Evolutionary conservation across 768 basidiomycete genomes (phyloP), one percentile per base, ranked within the genome.

Genomic region (Multifurca ochricompacta): DNA sequence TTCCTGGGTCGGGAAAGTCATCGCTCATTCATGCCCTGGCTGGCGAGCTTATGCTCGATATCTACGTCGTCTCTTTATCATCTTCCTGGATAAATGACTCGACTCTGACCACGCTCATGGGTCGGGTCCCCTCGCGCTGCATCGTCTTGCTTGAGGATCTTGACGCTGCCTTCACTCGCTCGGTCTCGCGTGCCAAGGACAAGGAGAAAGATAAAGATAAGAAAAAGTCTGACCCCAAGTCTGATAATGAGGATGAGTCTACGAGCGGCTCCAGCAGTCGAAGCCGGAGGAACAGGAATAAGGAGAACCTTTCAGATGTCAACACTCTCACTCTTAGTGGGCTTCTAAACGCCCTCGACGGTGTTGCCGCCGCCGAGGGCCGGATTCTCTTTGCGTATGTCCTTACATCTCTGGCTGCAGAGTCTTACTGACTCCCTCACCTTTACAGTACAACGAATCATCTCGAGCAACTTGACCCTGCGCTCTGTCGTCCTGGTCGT

Each of bases 121-220:
- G 89, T 27, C 81, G 85, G 34, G 89, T 93, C 5, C 89, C 91
- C 3, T 81, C 86, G 31, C 81, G 83, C 16, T 90, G 87, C 66
- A 87, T 95, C 40, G 81, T 95, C 51, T 77, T 95, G 10, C 77
- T 95, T 19, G 92, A 95, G 66, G 92, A 95, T 67, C 80, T 95
- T 41, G 90, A 92, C 62, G 91, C 91, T 0, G 90, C 90, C 0
- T 92, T 92, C 65, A 85, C 86, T 14, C 77, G 89, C 46, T 87
- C 83, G 59, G 79, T 81, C 3, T 75, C 76, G 16, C 80, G 90
- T 37, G 82, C 85, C 60, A 77, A 78, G 58, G 73, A 71, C 48
- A 70, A 73, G 13, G 77, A 70, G 8, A 75, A 76, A 42, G 69
- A 68, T 25, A 74, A 76, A 13, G 73, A 75, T 30, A 64, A 69